phyloP scores from a whole-genome alignment of 2,329 filamentous ascomycete species.

The Pyrenophora seminiperda region DNA sequence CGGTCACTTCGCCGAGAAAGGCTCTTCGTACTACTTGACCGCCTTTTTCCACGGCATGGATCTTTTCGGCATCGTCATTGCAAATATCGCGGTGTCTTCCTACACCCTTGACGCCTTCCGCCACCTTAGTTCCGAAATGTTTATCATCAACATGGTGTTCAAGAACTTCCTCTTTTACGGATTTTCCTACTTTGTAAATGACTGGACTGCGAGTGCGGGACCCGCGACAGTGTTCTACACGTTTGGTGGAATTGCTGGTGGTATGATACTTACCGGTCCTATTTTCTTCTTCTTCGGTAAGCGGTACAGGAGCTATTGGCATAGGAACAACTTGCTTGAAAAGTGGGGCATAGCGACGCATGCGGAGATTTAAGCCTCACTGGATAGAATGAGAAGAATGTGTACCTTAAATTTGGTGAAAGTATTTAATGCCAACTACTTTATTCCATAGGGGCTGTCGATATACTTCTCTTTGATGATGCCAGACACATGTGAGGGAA shows the following conservation, averaged over 20 bases:
- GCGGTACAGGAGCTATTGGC: conserved; percentile 44
- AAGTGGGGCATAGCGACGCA: conserved; percentile 43
- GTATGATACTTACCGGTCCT: conserved; percentile 36
- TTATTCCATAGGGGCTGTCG: too few relatives aligned
- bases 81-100: conserved; percentile 39
- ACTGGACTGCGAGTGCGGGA: conserved; percentile 47
- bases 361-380: conserved; percentile 31
- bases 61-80: conserved; percentile 42
- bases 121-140: conserved; percentile 51
- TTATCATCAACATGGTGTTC: conserved; percentile 52
- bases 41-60: conserved; percentile 44
- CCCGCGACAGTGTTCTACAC: conserved; percentile 48
- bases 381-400: background rate
- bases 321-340: conserved; percentile 40
- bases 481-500: too few relatives aligned
- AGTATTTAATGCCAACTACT: background rate
- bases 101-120: conserved; percentile 51
- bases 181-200: conserved; percentile 52
- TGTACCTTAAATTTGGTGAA: background rate
- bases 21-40: conserved; percentile 33
- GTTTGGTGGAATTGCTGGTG: conserved; percentile 37
- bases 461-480: too few relatives aligned
- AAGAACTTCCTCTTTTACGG: conserved; percentile 55
- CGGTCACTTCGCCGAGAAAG: conserved; percentile 40
- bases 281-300: conserved; percentile 46